Conservation (phyloP, 2,329 filamentous ascomycete species). For the Colletotrichum sansevieriae region DNA sequence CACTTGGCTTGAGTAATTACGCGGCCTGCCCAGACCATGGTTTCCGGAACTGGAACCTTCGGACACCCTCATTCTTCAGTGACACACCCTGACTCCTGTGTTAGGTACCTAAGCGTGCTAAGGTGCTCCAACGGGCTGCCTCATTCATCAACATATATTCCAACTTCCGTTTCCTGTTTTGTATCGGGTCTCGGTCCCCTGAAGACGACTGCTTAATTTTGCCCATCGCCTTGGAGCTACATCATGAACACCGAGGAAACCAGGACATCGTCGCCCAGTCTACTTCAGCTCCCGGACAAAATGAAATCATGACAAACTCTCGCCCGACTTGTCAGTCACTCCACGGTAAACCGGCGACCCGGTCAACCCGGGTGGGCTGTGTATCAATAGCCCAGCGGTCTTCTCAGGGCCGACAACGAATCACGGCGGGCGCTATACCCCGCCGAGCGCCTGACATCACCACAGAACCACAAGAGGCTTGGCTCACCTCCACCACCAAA, state of each 20-base stretch:
- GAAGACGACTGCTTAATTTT: not conserved
- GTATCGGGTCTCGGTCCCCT: not conserved
- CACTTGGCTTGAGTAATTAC: constrained; percentile 37
- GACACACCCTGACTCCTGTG: not conserved
- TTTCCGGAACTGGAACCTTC: constrained; percentile 19
- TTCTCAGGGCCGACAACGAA: constrained; percentile 18
- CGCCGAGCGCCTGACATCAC: constrained; percentile 36
- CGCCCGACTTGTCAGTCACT: constrained; percentile 2
- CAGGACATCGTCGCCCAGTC: not conserved
- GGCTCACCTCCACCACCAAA: constrained; percentile 11
- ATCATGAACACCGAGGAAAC: no score
- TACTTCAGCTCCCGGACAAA: not conserved
- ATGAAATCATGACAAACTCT: constrained; percentile 7
- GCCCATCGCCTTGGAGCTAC: no score
- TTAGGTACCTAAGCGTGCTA: no score
- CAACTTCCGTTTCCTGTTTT: constrained; percentile 4
- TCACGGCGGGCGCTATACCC: constrained; percentile 9
- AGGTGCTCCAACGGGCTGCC: constrained; percentile 7
- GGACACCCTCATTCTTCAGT: not conserved
- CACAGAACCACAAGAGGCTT: constrained; percentile 17
- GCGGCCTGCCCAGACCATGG: constrained; percentile 33
- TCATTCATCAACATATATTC: not conserved
- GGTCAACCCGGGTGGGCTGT: constrained; percentile 24
- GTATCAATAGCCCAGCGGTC: constrained; percentile 14
- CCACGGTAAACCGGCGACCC: constrained; percentile 17